Evolutionary conservation across 768 basidiomycete genomes (phyloP), one percentile per base, ranked within the genome.

Genomic region (Chlorophyllum brunneum): DNA sequence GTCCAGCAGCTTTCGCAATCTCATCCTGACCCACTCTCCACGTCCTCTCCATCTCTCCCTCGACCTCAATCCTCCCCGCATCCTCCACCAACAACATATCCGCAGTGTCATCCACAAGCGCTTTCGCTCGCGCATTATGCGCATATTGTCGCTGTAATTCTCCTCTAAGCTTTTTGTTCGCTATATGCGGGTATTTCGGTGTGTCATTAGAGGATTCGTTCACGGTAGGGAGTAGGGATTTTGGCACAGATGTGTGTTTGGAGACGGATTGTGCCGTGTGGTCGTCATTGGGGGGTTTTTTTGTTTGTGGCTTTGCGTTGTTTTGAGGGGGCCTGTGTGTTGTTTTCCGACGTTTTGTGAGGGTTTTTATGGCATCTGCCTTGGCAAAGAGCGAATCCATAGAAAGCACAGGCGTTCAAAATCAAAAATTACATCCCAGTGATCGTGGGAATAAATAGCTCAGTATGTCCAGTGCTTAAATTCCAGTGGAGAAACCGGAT

Each of bases 21-120:
- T 95, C 94, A 6, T 76, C 73, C 70, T 98, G 97, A 0, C 80
- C 74, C 6, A 93, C 77, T 53, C 91, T 76, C 94, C 93, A 98
- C 5, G 95, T 98, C 63, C 81, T 69, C 63, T 98, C 97, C 68
- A 98, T 76, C 48, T 81, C 82, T 2, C 78, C 81, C 59, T 95
- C 92, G 16, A 79, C 79, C 63, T 87, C 80, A 52, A 98, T 82
- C 50, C 74, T 68, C 1, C 95, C 95, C 1, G 70, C 74, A 9
- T 90, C 88, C 33, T 82, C 85, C 38, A 76, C 71, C 51, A 84
- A 67, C n/a, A 91, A 72, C 59, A 88, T 70, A 45, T 86, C 86
- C 18, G 86, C 49, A 15, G 38, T 83, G 72, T 92, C 88, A 43
- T 86, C 70, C 45, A 85, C 58, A 15, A 88, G 71, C 6, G 70